Conservation (phyloP, 2,329 filamentous ascomycete genomes). For the Fusarium nygamai region DNA sequence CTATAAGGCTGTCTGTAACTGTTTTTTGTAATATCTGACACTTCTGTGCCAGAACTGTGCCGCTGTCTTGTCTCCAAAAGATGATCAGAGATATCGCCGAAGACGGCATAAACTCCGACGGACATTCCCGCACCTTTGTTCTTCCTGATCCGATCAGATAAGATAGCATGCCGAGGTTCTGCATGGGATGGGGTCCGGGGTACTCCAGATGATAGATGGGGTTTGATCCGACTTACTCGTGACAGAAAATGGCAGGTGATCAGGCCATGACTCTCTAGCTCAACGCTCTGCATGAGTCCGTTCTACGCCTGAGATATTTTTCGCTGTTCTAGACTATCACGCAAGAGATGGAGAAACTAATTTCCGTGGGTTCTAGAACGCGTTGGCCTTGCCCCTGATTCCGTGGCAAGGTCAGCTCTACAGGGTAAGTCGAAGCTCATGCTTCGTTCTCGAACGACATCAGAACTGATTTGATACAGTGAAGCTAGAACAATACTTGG, state of each 20-base stretch:
- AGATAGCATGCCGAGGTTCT: not conserved
- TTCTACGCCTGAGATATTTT: not conserved
- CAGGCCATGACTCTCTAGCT: not conserved
- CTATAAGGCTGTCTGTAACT: too few relatives aligned
- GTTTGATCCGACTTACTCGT: not conserved
- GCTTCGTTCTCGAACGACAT: not conserved
- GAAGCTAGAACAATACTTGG: too few relatives aligned
- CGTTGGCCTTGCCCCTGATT: rapidly evolving
- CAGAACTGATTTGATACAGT: too few relatives aligned
- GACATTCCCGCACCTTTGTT: not conserved
- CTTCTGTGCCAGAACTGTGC: not conserved
- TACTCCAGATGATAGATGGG: not conserved
- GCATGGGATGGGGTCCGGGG: not conserved
- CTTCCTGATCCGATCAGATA: constrained; percentile 1
- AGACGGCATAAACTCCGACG: not conserved
- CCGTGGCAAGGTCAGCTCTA: rapidly evolving
- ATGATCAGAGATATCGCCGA: not conserved
- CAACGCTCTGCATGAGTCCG: not conserved
- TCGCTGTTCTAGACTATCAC: not conserved
- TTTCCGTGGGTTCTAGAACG: not conserved
- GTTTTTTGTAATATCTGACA: not conserved
- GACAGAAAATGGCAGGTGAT: not conserved
- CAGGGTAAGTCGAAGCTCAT: not conserved
- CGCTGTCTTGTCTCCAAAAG: not conserved
- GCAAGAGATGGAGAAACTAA: not conserved